Conservation (phyloP, 495 filamentous ascomycete genomes). For the Elaphomyces granulatus region DNA sequence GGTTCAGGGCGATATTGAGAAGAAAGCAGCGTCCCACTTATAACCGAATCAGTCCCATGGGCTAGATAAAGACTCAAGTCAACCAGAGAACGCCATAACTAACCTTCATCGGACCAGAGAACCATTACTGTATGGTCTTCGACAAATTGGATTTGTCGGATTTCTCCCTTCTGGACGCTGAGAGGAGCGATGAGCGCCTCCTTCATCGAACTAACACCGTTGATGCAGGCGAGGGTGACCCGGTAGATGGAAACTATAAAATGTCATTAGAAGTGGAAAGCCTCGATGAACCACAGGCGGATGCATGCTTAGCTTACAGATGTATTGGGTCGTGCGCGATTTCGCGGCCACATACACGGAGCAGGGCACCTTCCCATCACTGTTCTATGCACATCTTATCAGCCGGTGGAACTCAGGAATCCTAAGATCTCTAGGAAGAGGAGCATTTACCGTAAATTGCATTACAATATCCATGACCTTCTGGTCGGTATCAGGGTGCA, state of each 20-base stretch:
- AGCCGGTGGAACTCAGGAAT: too few relatives aligned
- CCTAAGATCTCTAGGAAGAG: too few relatives aligned
- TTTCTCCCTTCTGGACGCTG: slow-evolving; percentile 25
- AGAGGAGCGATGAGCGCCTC: slow-evolving; percentile 28
- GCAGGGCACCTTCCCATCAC: slow-evolving; percentile 14
- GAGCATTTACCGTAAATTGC: slow-evolving; percentile 27
- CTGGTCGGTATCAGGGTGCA: slow-evolving; percentile 30
- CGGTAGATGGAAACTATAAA: slow-evolving; percentile 36
- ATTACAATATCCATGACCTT: slow-evolving; percentile 23
- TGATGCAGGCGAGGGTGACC: slow-evolving; percentile 31
- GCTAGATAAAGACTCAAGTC: too few relatives aligned
- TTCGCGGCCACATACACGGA: slow-evolving; percentile 26
- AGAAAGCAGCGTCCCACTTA: slow-evolving; percentile 18
- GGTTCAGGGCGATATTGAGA: slow-evolving; percentile 28
- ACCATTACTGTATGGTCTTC: slow-evolving; percentile 39
- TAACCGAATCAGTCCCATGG: too few relatives aligned
- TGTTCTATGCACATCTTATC: slow-evolving; percentile 9
- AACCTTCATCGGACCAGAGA: slow-evolving; percentile 33
- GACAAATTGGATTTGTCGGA: slow-evolving; percentile 42
- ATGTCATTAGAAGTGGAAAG: slow-evolving; percentile 1
- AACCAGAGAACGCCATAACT: slow-evolving; percentile 3
- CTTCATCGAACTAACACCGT: slow-evolving; percentile 41
- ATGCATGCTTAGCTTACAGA: too few relatives aligned
- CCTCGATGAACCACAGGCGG: too few relatives aligned
- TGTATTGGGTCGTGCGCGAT: slow-evolving; percentile 17